phyloP scores from a whole-genome alignment of 768 basidiomycete species.

The Hortiboletus campestris region DNA sequence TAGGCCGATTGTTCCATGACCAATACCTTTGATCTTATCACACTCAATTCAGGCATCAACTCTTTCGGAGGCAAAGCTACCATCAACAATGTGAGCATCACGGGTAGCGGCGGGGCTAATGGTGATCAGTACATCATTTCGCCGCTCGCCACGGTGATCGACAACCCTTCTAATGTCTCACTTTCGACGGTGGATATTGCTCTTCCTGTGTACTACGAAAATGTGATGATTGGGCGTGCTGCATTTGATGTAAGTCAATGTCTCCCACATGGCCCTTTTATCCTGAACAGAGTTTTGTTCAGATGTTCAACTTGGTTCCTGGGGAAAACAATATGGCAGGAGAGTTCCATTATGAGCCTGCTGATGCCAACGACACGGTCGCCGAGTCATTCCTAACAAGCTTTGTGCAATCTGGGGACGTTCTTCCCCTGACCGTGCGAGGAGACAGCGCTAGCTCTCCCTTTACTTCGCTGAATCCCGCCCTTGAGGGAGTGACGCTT shows the following conservation, averaged over 20 bases:
- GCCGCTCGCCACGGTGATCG: slow-evolving; percentile 54
- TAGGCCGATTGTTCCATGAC: slow-evolving; percentile 15
- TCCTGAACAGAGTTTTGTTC: not conserved
- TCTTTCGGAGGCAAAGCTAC: slow-evolving; percentile 52
- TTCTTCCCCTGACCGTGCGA: slow-evolving; percentile 51
- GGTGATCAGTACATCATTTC: slow-evolving; percentile 57
- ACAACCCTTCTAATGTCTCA: slow-evolving; percentile 70
- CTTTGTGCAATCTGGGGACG: slow-evolving; percentile 54
- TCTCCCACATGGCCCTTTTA: not conserved
- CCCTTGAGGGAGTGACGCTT: slow-evolving; percentile 52
- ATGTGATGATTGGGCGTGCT: slow-evolving; percentile 56
- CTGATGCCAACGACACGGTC: slow-evolving; percentile 61
- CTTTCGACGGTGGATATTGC: slow-evolving; percentile 56
- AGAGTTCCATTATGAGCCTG: slow-evolving; percentile 69
- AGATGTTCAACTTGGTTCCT: slow-evolving; percentile 59
- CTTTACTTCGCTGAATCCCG: slow-evolving; percentile 55
- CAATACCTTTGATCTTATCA: not conserved
- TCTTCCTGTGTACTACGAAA: slow-evolving; percentile 57
- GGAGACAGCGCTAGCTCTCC: slow-evolving; percentile 63
- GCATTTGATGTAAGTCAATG: slow-evolving; percentile 48
- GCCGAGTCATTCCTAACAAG: slow-evolving; percentile 59
- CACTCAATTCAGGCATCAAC: slow-evolving; percentile 46
- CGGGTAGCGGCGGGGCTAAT: slow-evolving; percentile 63
- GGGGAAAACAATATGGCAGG: slow-evolving; percentile 51
- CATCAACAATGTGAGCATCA: slow-evolving; percentile 56